A percentile compares a stretch with the other conserved stretches of the same genome.
Evolutionary conservation across 257 asterid genomes (phyloP).

Genomic region (Pogostemon cablin): DNA sequence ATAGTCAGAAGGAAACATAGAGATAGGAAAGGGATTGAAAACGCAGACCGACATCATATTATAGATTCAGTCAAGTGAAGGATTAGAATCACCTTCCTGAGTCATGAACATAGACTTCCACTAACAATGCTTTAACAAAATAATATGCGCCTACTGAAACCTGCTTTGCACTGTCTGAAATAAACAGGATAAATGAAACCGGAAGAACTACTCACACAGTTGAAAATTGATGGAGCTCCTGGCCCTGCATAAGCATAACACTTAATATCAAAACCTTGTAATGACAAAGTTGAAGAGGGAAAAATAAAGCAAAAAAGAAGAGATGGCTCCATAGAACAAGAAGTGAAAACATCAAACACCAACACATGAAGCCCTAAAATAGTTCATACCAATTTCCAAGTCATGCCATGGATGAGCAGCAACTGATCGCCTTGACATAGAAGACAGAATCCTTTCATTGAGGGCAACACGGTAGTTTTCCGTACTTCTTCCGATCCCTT

Average conservation of each 20-base stretch:
- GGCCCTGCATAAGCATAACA: conserved; percentile 64
- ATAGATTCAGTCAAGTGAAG: too few species aligned
- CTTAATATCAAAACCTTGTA: not conserved
- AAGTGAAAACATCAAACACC: not conserved
- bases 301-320: too few species aligned
- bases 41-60: too few species aligned
- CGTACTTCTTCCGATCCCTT: conserved; percentile 34
- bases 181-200: too few species aligned
- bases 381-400: conserved; percentile 72
- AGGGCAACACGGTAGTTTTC: conserved; percentile 48
- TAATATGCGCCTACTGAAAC: too few species aligned
- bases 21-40: too few species aligned
- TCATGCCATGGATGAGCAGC: conserved; percentile 99
- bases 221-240: conserved; percentile 85
- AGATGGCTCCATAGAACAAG: too few species aligned
- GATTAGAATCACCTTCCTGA: too few species aligned
- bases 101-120: not conserved
- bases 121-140: not conserved
- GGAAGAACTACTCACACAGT: conserved; percentile 67
- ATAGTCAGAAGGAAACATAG: too few species aligned
- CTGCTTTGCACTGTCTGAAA: too few species aligned
- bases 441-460: conserved; percentile 79
- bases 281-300: not conserved
- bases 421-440: conserved; percentile 67
- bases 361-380: too few species aligned